Conservation (phyloP, 331 rosid genomes). For the Malus hybrid region DNA sequence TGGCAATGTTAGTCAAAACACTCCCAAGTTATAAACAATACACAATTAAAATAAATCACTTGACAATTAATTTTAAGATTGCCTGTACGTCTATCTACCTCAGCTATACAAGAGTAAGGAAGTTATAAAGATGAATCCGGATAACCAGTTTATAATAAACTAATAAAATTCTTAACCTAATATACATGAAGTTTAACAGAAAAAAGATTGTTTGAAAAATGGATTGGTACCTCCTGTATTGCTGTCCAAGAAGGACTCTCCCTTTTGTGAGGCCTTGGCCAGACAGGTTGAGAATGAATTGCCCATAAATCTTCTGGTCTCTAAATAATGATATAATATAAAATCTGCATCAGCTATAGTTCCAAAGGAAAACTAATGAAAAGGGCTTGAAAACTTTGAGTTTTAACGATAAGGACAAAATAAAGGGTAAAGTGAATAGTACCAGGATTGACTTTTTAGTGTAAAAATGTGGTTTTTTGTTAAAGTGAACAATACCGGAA, state of each 20-base stretch:
- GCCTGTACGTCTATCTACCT: neutral
- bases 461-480: too few species aligned
- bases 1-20: neutral
- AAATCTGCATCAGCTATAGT: constrained; percentile 11
- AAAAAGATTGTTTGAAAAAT: neutral
- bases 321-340: constrained; percentile 31
- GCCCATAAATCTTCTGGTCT: constrained; percentile 94
- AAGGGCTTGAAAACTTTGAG: too few species aligned
- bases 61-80: neutral
- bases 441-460: too few species aligned
- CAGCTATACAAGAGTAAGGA: neutral
- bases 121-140: neutral
- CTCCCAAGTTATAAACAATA: neutral
- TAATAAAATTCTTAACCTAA: neutral
- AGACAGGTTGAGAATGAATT: constrained; percentile 70
- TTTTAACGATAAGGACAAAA: too few species aligned
- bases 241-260: constrained; percentile 75
- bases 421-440: too few species aligned
- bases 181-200: neutral
- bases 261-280: constrained; percentile 83
- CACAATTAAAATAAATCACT: neutral
- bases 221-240: constrained; percentile 55
- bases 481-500: too few species aligned
- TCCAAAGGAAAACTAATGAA: too few species aligned
- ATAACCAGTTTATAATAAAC: neutral